phyloP scores from a whole-genome alignment of 2,329 filamentous ascomycete species.

The Proliferodiscus dingleyae region DNA sequence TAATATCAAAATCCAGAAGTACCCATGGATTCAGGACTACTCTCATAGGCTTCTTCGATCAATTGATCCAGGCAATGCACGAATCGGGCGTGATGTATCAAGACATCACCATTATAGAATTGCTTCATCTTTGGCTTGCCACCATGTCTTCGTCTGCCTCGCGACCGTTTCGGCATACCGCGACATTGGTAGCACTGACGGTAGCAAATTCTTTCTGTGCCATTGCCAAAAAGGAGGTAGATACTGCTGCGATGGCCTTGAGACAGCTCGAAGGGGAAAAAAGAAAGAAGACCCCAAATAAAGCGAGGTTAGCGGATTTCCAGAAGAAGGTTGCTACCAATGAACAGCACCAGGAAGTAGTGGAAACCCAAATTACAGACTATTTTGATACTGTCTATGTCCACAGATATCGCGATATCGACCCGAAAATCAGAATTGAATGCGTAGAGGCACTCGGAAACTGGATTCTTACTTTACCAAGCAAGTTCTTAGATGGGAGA shows the following conservation, averaged over 20 bases:
- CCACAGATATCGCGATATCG: constrained; percentile 91
- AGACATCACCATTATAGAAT: constrained; percentile 69
- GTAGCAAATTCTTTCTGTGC: constrained; percentile 74
- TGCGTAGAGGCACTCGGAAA: constrained; percentile 81
- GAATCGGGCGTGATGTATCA: constrained; percentile 78
- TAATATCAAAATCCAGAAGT: constrained; percentile 76
- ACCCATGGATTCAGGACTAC: constrained; percentile 73
- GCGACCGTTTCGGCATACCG: constrained; percentile 89
- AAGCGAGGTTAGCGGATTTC: constrained; percentile 68
- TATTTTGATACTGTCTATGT: constrained; percentile 92
- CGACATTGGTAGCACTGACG: constrained; percentile 76
- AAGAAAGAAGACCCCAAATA: constrained; percentile 70
- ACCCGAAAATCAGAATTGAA: constrained; percentile 81
- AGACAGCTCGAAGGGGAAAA: constrained; percentile 76
- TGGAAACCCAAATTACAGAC: constrained; percentile 67
- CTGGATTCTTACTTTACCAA: constrained; percentile 83
- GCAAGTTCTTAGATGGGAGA: constrained; percentile 82
- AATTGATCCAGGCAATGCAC: constrained; percentile 72
- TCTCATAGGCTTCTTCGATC: constrained; percentile 72
- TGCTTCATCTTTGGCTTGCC: constrained; percentile 82
- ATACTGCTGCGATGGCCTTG: constrained; percentile 68
- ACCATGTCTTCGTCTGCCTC: constrained; percentile 85
- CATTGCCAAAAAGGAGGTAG: constrained; percentile 65
- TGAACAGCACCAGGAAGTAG: constrained; percentile 46
- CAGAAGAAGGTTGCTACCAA: constrained; percentile 60